These are phyloP conservation scores for Tuber microsphaerosporum DNA, from an alignment of 495 filamentous ascomycete species.

Conservation along the genomic window DNA sequence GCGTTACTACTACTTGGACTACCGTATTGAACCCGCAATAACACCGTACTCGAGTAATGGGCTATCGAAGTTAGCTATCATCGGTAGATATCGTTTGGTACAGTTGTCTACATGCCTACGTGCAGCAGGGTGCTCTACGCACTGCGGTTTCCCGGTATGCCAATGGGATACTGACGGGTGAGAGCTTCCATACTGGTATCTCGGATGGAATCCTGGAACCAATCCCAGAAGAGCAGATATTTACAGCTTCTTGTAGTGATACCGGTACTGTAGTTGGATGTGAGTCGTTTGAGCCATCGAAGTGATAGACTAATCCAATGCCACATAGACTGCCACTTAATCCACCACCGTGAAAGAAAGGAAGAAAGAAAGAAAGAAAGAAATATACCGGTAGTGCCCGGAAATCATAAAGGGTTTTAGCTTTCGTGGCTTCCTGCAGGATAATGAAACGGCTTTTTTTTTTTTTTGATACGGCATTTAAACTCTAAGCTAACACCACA, in stretches of 20 bases:
- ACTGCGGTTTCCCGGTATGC: background rate
- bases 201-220: background rate
- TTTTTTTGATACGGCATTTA: background rate
- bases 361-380: too few relatives aligned
- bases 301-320: background rate
- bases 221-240: background rate
- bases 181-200: background rate
- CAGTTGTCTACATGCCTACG: too few relatives aligned
- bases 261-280: background rate
- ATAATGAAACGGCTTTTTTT: background rate
- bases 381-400: too few relatives aligned
- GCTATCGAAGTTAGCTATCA: background rate
- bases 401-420: background rate
- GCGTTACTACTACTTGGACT: background rate
- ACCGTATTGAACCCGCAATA: background rate
- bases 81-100: background rate
- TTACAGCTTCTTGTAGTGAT: background rate
- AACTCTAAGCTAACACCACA: background rate
- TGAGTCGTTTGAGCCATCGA: background rate
- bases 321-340: background rate
- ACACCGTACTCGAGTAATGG: too few relatives aligned
- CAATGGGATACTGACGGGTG: background rate
- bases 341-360: background rate
- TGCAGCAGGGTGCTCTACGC: background rate
- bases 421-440: background rate